phyloP scores from a whole-genome alignment of 2,329 filamentous ascomycete genomes.

The Paecilomyces dactylethromorphus region DNA sequence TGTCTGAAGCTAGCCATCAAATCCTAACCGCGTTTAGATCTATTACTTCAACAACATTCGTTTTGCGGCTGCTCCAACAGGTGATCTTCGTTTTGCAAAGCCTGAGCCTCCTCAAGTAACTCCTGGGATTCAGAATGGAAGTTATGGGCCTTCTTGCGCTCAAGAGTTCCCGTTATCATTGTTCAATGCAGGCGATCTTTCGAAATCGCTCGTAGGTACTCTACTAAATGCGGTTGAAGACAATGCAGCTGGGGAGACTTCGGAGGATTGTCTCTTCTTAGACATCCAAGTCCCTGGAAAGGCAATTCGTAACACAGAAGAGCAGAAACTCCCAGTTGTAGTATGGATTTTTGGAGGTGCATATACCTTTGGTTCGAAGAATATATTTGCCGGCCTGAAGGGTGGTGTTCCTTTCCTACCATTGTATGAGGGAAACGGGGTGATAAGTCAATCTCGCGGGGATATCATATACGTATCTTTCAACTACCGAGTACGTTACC shows the following conservation, averaged over 20 bases:
- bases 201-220: slow-evolving; percentile 1
- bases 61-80: slow-evolving; percentile 38
- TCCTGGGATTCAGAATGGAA: slow-evolving; percentile 23
- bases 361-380: slow-evolving; percentile 39
- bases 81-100: slow-evolving; percentile 35
- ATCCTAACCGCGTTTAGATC: slow-evolving; percentile 12
- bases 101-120: slow-evolving; percentile 30
- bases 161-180: slow-evolving; percentile 25
- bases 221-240: slow-evolving; percentile 1
- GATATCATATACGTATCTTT: slow-evolving; percentile 41
- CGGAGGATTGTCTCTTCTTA: slow-evolving; percentile 46
- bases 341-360: slow-evolving; percentile 44
- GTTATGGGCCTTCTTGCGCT: slow-evolving; percentile 24
- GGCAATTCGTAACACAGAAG: slow-evolving; percentile 28
- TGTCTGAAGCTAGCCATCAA: background rate
- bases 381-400: slow-evolving; percentile 14
- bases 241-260: slow-evolving; percentile 5
- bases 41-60: slow-evolving; percentile 40
- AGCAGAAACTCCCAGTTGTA: slow-evolving; percentile 36
- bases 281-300: slow-evolving; percentile 44
- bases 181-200: slow-evolving; percentile 17
- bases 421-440: slow-evolving; percentile 33
- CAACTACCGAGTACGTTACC: slow-evolving; percentile 38
- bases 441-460: slow-evolving; percentile 29
- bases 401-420: slow-evolving; percentile 18